A percentile compares a stretch with the other conserved stretches of the same genome.
Conservation (phyloP, 257 asterid genomes). For the Striga asiatica region DNA sequence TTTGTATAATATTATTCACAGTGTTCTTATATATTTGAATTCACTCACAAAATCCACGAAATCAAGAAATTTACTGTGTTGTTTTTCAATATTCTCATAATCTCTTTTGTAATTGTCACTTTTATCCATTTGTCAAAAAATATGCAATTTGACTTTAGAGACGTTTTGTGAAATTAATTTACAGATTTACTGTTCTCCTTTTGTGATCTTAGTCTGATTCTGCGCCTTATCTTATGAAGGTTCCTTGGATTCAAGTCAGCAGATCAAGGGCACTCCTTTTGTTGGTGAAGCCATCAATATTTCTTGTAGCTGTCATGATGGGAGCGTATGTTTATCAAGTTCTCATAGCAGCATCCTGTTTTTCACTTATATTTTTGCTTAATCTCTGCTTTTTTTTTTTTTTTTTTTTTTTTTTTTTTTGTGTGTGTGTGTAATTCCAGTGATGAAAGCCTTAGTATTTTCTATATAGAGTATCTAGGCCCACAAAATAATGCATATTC, state of each 20-base stretch:
- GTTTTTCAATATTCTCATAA: too few species aligned
- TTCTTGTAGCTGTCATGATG: conserved; percentile 68
- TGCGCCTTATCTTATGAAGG: conserved; percentile 30
- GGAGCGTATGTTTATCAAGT: conserved; percentile 55
- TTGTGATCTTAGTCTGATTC: neutral
- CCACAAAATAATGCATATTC: neutral
- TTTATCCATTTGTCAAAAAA: neutral
- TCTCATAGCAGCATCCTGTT: neutral
- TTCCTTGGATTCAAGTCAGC: conserved; percentile 98
- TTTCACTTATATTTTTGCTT: neutral
- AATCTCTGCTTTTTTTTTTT: neutral
- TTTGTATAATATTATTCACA: too few species aligned
- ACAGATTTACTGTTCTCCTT: neutral
- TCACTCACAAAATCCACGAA: too few species aligned
- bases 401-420: too few species aligned
- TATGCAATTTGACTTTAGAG: neutral
- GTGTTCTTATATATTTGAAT: too few species aligned
- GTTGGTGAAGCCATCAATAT: conserved; percentile 70
- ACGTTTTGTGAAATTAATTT: neutral
- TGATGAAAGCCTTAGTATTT: neutral
- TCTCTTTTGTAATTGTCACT: too few species aligned
- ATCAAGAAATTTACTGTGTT: too few species aligned
- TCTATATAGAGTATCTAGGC: neutral
- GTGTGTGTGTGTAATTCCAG: too few species aligned
- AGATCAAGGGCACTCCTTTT: conserved; percentile 74